These are phyloP conservation scores for Bacidia rubella DNA, from an alignment of 495 filamentous ascomycete species.

Conservation along the genomic window DNA sequence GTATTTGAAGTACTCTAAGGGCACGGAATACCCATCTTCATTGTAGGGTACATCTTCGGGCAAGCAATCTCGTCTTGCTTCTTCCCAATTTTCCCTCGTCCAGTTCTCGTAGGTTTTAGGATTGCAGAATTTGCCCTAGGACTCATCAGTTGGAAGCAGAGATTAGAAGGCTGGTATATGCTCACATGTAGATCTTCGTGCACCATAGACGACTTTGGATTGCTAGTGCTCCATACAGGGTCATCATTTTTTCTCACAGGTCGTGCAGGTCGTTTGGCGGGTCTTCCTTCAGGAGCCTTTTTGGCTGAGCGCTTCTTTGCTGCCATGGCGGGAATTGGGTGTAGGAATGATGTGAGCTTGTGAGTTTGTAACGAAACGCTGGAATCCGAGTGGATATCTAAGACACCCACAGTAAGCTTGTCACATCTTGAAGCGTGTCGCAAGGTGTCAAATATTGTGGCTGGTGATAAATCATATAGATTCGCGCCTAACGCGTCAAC, in stretches of 20 bases:
- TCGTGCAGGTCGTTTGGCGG: constrained; percentile 1
- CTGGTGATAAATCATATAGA: neutral
- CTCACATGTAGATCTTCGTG: constrained; percentile 44
- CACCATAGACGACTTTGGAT: constrained; percentile 40
- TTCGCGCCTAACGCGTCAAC: neutral
- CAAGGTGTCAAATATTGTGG: neutral
- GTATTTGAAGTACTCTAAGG: constrained; percentile 35
- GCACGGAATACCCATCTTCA: constrained; percentile 25
- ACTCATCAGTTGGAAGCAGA: constrained; percentile 9
- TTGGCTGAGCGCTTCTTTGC: neutral
- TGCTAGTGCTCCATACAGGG: constrained; percentile 41
- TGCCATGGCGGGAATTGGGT: constrained; percentile 5
- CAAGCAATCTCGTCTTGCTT: constrained; percentile 38
- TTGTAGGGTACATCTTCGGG: constrained; percentile 35
- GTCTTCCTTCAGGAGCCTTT: constrained; percentile 2
- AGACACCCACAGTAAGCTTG: neutral
- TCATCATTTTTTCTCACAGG: constrained; percentile 20
- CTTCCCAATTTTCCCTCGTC: constrained; percentile 38
- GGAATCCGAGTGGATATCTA: too few species aligned
- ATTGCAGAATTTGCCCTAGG: constrained; percentile 42
- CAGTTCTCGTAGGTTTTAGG: constrained; percentile 46
- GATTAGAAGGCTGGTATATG: constrained; percentile 1
- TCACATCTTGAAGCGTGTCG: neutral
- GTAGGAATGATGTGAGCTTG: too few species aligned
- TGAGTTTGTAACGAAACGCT: neutral